Evolutionary conservation across 495 filamentous ascomycete genomes (phyloP), one percentile per base, ranked within the genome.

Genomic region (Aspergillus kassunensis): DNA sequence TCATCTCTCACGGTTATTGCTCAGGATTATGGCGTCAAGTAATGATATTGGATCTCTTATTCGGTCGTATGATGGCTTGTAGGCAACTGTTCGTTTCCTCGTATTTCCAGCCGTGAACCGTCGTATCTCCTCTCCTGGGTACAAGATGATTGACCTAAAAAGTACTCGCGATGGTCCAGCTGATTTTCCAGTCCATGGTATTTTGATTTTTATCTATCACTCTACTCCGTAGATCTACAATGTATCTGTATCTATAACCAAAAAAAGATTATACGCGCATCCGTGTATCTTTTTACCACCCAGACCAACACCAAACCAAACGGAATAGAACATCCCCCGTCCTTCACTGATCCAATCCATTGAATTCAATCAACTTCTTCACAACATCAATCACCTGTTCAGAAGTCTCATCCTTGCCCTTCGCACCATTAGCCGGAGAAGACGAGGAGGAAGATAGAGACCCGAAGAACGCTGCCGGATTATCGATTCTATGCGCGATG

Each of bases 281-380:
- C n/a, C n/a, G n/a, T n/a, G n/a, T n/a, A n/a, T n/a, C n/a, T n/a
- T n/a, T n/a, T n/a, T n/a, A n/a, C 8, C 15, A 19, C 8, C 0
- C 6, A 23, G 10, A 10, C 21, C n/a, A 20, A 16, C 3, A 15
- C 33, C 34, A 49, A 39, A 24, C 18, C 4, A 25, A 42, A 18
- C 16, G 1, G 6, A 27, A 27, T 36, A 48, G 19, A 7, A 12
- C 24, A 40, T 16, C 40, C 21, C n/a, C 21, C n/a, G n/a, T n/a
- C n/a, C n/a, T n/a, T 43, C 34, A 83, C 54, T 78, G 77, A 75
- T 96, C 91, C 66, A 95, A 62, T 9, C 92, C 92, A 73, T 96
- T 90, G 58, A 90, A 77, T 71, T 95, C 88, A 55, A 97, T 84
- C 64, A 97, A 70, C 67, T 79, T 79, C 55, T 84, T 84, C 44